A percentile compares a stretch with the other conserved stretches of the same genome.
Conservation (phyloP, 495 filamentous ascomycete genomes). For the Penicillium argentinense region DNA sequence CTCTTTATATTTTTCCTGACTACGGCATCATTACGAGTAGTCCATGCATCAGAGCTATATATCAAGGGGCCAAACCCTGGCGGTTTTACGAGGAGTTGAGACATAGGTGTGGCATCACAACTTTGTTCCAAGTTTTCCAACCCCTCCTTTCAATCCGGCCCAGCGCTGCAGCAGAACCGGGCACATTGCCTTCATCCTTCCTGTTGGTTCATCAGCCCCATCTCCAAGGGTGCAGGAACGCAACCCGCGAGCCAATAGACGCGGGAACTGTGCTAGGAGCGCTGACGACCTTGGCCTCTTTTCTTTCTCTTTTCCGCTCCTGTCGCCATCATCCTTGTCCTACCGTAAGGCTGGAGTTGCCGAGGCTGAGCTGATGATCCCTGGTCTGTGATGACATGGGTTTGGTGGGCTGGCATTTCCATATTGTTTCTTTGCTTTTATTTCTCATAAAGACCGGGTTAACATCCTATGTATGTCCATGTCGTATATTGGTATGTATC, state of each 20-base stretch:
- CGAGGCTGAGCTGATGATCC: no score
- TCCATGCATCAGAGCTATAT: no score
- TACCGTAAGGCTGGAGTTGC: no score
- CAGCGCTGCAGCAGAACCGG: constrained; percentile 11
- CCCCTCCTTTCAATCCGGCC: constrained; percentile 17
- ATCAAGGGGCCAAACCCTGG: constrained; percentile 9
- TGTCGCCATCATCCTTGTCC: no score
- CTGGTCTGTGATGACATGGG: no score
- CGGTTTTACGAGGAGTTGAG: constrained; percentile 14
- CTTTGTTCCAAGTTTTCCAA: neutral
- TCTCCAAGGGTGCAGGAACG: constrained; percentile 2
- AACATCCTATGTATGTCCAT: no score
- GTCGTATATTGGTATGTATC: no score
- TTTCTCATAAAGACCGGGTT: neutral
- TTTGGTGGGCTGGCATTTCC: no score
- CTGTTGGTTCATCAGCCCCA: neutral
- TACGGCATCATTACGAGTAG: no score
- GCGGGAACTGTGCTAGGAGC: neutral
- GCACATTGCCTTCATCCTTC: neutral
- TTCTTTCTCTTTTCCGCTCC: no score
- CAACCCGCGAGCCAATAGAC: neutral
- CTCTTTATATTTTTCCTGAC: neutral
- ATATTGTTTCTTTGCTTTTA: neutral
- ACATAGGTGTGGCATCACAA: neutral
- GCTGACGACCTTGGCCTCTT: no score